Percentiles rank a stretch among this genome's conserved stretches.
Conservation (phyloP, 2,329 filamentous ascomycete genomes). For the Hypoxylon sp. region DNA sequence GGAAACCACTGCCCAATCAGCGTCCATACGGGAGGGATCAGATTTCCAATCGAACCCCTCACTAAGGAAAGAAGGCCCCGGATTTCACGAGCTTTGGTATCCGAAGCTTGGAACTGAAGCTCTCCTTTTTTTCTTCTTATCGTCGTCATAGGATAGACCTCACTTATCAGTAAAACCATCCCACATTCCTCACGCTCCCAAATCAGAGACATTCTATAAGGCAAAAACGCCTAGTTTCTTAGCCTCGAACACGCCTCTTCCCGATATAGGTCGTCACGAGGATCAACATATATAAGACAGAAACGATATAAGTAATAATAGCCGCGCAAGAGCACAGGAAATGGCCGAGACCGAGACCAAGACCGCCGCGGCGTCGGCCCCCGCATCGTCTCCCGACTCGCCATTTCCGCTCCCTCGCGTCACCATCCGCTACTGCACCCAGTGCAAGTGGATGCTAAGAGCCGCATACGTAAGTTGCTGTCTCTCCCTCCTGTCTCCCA, state of each 20-base stretch:
- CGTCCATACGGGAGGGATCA: slow-evolving; percentile 6
- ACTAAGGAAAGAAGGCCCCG: background rate
- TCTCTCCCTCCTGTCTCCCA: slow-evolving; percentile 5
- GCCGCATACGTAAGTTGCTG: slow-evolving; percentile 77
- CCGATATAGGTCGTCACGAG: no score
- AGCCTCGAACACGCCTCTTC: background rate
- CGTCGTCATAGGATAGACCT: slow-evolving; percentile 8
- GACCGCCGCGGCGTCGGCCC: slow-evolving; percentile 21
- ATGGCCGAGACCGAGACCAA: slow-evolving; percentile 38
- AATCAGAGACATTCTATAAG: background rate
- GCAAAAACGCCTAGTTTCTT: background rate
- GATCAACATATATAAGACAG: background rate
- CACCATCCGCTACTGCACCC: slow-evolving; percentile 90
- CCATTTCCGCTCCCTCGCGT: slow-evolving; percentile 70
- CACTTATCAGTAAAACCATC: no score
- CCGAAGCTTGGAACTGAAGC: slow-evolving; percentile 1
- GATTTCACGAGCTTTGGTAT: slow-evolving; percentile 1
- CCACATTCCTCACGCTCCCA: no score
- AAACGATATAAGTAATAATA: background rate
- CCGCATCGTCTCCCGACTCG: slow-evolving; percentile 27
- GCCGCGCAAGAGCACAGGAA: background rate
- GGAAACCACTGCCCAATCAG: slow-evolving; percentile 28
- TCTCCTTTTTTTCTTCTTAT: slow-evolving; percentile 9
- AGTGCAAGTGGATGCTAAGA: slow-evolving; percentile 90
- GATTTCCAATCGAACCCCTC: slow-evolving; percentile 10